Conservation (phyloP, 768 basidiomycete species). For the Phlebiopsis gigantea region DNA sequence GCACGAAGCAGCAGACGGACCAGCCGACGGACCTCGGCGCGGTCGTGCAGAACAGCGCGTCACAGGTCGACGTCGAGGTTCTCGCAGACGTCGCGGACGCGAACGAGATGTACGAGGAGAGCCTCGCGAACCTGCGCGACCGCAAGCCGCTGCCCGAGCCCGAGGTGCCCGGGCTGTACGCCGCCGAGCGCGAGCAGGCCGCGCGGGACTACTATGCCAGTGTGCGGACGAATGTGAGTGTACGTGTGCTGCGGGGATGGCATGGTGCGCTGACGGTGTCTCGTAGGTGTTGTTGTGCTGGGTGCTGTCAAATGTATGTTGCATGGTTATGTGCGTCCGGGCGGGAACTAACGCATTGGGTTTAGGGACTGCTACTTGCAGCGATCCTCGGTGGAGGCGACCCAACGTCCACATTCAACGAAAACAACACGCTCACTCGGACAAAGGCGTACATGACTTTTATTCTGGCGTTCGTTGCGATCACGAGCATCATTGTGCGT, state of each 20-base stretch:
- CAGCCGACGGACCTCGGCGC: slow-evolving; percentile 77
- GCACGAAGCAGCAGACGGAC: slow-evolving; percentile 85
- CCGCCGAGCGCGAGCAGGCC: slow-evolving; percentile 58
- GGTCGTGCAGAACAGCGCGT: slow-evolving; percentile 73
- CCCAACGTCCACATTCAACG: slow-evolving; percentile 55
- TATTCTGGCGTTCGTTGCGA: slow-evolving; percentile 75
- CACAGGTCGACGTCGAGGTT: slow-evolving; percentile 85
- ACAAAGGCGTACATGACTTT: slow-evolving; percentile 76
- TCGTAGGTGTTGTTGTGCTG: slow-evolving; percentile 66
- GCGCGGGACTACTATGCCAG: slow-evolving; percentile 87
- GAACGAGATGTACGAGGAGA: slow-evolving; percentile 81
- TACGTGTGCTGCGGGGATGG: not conserved
- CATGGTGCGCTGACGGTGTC: slow-evolving; percentile 17
- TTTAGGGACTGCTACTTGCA: slow-evolving; percentile 63
- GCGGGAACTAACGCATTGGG: not conserved
- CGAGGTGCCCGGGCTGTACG: slow-evolving; percentile 19
- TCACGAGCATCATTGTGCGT: slow-evolving; percentile 61
- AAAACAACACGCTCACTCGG: slow-evolving; percentile 39
- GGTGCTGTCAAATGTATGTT: slow-evolving; percentile 77
- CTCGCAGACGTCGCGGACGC: slow-evolving; percentile 76
- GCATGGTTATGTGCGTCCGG: not conserved
- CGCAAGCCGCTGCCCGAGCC: slow-evolving; percentile 36
- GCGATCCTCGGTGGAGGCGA: slow-evolving; percentile 62
- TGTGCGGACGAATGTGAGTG: slow-evolving; percentile 72
- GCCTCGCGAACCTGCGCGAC: slow-evolving; percentile 65